Base-by-base conservation (phyloP, 148 eudicot species). In the Arctostaphylos glauca region DNA sequence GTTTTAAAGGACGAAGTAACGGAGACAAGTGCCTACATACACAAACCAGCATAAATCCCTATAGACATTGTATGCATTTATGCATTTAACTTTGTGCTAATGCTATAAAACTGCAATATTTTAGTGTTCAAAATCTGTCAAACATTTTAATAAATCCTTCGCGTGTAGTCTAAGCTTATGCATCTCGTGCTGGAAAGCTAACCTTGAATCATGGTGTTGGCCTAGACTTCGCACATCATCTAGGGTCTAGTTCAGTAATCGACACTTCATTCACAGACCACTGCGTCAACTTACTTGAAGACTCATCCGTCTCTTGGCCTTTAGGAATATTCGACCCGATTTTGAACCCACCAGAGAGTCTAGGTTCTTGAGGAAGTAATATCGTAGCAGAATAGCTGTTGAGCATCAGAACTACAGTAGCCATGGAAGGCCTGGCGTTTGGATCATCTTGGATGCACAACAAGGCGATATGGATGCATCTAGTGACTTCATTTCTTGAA, bases 341-440 rank as follows among this genome's bases (percentile, higher is more conserved):
- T 53, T 9, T 71, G 25, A 55, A 3, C 14, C 50, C 68, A 18
- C 21, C 25, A 55, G 19, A 46, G 70, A 81, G 80, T n/a, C 58
- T 80, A 0, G 93, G 88, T 18, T 81, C 81, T 52, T 70, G 55
- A 12, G 91, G 91, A 50, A 77, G 2, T 6, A 87, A 80, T 0
- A 89, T 80, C 9, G 80, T 80, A 5, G 82, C 16, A 0, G 88
- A 88, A 44, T 70, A 21, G 73, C 81, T 89, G 12, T 81, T 84
- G 4, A 91, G 80, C 83, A 84, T 86, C 48, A 80, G 78, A 5
- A 84, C 75, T 0, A 87, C 49, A 4, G 83, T 78, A 2, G 88
- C 84, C 89, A 91, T 87, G 8, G 87, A 81, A 49, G 93, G 93
- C 54, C 92, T 87, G 7, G 48, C 80, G 0, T 84, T 60, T 1